A percentile compares a stretch with the other conserved stretches of the same genome.
These are phyloP conservation scores for Oldenlandia corymbosa DNA, from an alignment of 257 asterid species.

Conservation along the genomic window DNA sequence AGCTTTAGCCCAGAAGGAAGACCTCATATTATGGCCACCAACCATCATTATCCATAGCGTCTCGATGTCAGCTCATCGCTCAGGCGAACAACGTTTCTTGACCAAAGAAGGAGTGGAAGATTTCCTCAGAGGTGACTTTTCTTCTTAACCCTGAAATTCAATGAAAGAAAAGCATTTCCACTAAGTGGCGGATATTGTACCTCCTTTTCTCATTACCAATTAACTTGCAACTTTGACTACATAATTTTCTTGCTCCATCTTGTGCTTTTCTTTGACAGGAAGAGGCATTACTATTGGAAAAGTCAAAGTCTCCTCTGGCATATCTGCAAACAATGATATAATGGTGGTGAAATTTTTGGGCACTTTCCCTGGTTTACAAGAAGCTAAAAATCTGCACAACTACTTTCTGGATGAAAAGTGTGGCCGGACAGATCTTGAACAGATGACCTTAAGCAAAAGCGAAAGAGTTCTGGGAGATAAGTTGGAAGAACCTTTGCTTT, in stretches of 20 bases:
- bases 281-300: slow-evolving; percentile 26
- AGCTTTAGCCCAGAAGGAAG: slow-evolving; percentile 32
- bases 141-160: not conserved
- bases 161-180: not conserved
- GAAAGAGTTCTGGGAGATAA: slow-evolving; percentile 7
- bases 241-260: not conserved
- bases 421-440: slow-evolving; percentile 25
- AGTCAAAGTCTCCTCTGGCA: slow-evolving; percentile 27
- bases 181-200: not conserved
- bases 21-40: slow-evolving; percentile 39
- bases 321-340: slow-evolving; percentile 22
- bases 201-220: slow-evolving; percentile 1
- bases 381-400: slow-evolving; percentile 33
- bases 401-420: slow-evolving; percentile 22
- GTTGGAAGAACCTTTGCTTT: slow-evolving; percentile 20
- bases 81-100: slow-evolving; percentile 14
- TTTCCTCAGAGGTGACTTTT: slow-evolving; percentile 29
- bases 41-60: slow-evolving; percentile 23
- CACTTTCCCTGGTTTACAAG: slow-evolving; percentile 25
- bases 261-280: slow-evolving; percentile 19
- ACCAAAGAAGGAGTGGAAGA: slow-evolving; percentile 23
- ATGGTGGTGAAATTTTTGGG: slow-evolving; percentile 34
- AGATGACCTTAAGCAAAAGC: not conserved
- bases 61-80: slow-evolving; percentile 5
- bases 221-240: not conserved